Evolutionary conservation across 208 protist genomes (phyloP).

Genomic region (Leishmania tropica): DNA sequence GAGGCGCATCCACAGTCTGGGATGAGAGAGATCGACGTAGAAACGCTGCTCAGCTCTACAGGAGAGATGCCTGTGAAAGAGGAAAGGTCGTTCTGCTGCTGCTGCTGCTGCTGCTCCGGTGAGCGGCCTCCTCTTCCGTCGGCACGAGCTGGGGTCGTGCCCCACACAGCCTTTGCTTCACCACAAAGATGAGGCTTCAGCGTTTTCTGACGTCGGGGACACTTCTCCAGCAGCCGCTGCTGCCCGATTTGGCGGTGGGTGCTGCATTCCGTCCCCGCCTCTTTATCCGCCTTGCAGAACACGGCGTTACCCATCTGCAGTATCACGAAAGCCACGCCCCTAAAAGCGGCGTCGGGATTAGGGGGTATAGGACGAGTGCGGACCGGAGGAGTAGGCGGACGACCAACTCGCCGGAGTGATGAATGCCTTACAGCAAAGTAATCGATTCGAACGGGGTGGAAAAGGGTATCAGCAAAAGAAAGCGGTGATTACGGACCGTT

Average conservation of each 20-base stretch:
- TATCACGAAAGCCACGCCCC: neutral
- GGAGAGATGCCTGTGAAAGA: too few relatives aligned
- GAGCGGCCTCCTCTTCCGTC: neutral
- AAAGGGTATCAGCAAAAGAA: neutral
- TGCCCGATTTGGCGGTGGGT: neutral
- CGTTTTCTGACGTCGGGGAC: neutral
- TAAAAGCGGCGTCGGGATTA: neutral
- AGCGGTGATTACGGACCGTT: neutral
- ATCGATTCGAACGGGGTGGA: neutral
- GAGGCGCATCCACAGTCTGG: neutral
- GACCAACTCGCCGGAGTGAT: neutral
- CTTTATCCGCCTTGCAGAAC: neutral
- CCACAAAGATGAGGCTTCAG: neutral
- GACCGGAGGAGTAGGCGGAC: neutral
- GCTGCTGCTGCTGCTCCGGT: neutral
- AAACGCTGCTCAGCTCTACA: neutral
- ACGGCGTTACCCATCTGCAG: constrained; percentile 17
- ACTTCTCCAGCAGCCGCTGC: neutral
- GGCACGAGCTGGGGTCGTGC: neutral
- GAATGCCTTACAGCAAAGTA: neutral
- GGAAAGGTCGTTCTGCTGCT: neutral
- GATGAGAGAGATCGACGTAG: neutral
- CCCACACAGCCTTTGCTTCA: neutral
- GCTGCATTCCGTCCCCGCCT: neutral
- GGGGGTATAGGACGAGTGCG: neutral